A percentile compares a stretch with the other conserved stretches of the same genome.
Conservation (phyloP, 164 flowering plant genomes). For the Vitis rotundifolia region DNA sequence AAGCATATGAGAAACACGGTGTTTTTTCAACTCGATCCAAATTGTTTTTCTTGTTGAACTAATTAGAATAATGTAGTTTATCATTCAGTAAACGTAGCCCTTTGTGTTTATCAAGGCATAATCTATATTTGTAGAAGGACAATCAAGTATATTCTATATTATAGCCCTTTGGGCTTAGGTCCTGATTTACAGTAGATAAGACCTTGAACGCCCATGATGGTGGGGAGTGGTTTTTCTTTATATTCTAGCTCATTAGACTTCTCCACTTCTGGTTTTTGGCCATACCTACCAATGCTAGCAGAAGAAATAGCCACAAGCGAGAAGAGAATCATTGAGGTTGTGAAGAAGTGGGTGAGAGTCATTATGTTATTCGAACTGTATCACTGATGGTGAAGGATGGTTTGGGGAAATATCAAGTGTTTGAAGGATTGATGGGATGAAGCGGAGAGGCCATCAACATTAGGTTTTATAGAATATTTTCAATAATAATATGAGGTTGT, state of each 20-base stretch:
- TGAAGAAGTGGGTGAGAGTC: background rate
- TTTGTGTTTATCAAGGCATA: no score
- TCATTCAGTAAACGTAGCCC: no score
- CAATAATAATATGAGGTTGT: no score
- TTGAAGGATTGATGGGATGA: no score
- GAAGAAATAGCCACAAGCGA: slow-evolving; percentile 4
- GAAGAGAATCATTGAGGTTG: slow-evolving; percentile 1
- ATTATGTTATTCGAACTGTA: background rate
- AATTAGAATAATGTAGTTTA: no score
- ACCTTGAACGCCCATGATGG: slow-evolving; percentile 19
- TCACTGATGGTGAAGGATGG: no score
- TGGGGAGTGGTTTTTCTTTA: slow-evolving; percentile 2
- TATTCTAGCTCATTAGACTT: background rate
- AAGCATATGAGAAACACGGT: background rate
- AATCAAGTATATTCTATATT: slow-evolving; percentile 8
- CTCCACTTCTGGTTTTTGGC: background rate
- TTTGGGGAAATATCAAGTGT: no score
- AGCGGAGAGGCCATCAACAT: no score
- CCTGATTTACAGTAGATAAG: slow-evolving; percentile 23
- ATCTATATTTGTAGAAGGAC: no score
- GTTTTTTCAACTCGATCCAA: no score
- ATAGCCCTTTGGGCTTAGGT: slow-evolving; percentile 8
- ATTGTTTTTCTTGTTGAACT: no score
- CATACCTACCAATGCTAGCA: slow-evolving; percentile 8
- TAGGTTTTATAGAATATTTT: no score